Conservation (phyloP, 306 rosid genomes). For the Casuarina equisetifolia region DNA sequence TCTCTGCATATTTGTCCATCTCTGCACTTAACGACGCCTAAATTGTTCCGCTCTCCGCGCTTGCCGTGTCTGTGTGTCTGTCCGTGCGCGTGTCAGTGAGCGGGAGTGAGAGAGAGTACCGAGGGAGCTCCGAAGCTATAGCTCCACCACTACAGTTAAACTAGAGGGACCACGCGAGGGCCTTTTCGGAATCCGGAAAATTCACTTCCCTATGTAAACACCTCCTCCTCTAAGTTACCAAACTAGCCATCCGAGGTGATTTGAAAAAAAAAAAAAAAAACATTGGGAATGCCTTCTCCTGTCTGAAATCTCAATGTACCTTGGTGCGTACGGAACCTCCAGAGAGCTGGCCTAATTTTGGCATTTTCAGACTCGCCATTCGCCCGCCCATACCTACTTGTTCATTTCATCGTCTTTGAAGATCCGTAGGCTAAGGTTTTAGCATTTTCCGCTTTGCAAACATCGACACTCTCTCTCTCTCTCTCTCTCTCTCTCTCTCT, state of each 20-base stretch:
- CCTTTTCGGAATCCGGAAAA: not conserved
- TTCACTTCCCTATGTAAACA: not conserved
- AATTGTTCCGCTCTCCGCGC: not conserved
- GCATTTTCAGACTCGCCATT: not conserved
- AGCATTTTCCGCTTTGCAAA: too few relatives aligned
- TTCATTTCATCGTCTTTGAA: too few relatives aligned
- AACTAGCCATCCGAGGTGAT: not conserved
- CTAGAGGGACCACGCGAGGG: not conserved
- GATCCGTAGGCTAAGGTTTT: too few relatives aligned
- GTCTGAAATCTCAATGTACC: not conserved
- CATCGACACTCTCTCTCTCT: too few relatives aligned
- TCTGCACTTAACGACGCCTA: too few relatives aligned
- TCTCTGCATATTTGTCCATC: not conserved
- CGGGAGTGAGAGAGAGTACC: too few relatives aligned
- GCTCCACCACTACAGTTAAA: not conserved
- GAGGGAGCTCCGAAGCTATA: not conserved
- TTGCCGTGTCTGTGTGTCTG: not conserved
- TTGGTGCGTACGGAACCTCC: conserved; percentile 15
- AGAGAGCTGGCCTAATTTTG: not conserved
- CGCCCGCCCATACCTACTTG: too few relatives aligned
- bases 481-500: too few relatives aligned
- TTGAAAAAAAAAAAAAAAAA: too few relatives aligned
- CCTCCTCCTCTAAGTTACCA: not conserved
- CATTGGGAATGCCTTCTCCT: not conserved
- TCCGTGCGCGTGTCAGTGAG: too few relatives aligned